These are phyloP conservation scores for Houttuynia cordata DNA, from an alignment of 164 flowering plant genomes.

Conservation along the genomic window DNA sequence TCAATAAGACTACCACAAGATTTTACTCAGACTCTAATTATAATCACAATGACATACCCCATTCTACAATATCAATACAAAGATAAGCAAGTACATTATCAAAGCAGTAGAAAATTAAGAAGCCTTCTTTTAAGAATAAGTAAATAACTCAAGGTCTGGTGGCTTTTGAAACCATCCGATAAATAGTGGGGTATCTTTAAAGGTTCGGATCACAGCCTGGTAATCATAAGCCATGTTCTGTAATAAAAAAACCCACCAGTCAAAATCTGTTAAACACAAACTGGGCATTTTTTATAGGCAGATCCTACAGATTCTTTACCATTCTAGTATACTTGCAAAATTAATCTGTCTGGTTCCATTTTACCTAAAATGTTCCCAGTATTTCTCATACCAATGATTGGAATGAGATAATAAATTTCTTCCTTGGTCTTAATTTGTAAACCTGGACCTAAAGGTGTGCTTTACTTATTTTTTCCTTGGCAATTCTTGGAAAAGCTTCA, in stretches of 20 bases:
- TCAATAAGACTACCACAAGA: too few relatives aligned
- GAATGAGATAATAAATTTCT: too few relatives aligned
- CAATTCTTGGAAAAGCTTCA: too few relatives aligned
- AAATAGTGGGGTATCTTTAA: conserved; percentile 46
- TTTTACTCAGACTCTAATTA: too few relatives aligned
- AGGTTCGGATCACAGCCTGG: conserved; percentile 23
- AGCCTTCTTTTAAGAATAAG: conserved; percentile 2
- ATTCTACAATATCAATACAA: neutral
- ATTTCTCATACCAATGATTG: neutral
- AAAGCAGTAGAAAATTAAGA: neutral
- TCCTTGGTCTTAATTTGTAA: too few relatives aligned
- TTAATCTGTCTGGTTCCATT: neutral
- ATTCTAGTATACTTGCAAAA: neutral
- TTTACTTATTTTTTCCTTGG: too few relatives aligned
- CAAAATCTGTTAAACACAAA: neutral
- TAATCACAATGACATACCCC: neutral
- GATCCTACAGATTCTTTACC: neutral
- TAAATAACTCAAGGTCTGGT: conserved; percentile 20
- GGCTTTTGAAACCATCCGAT: conserved; percentile 51
- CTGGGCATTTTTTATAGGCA: too few relatives aligned
- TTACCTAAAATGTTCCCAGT: neutral
- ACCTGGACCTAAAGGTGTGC: too few relatives aligned
- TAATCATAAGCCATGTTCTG: conserved; percentile 54
- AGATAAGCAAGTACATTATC: neutral
- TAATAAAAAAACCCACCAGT: conserved; percentile 4